Evolutionary conservation across 495 filamentous ascomycete species (phyloP).

Genomic region (Cenococcum geophilum): DNA sequence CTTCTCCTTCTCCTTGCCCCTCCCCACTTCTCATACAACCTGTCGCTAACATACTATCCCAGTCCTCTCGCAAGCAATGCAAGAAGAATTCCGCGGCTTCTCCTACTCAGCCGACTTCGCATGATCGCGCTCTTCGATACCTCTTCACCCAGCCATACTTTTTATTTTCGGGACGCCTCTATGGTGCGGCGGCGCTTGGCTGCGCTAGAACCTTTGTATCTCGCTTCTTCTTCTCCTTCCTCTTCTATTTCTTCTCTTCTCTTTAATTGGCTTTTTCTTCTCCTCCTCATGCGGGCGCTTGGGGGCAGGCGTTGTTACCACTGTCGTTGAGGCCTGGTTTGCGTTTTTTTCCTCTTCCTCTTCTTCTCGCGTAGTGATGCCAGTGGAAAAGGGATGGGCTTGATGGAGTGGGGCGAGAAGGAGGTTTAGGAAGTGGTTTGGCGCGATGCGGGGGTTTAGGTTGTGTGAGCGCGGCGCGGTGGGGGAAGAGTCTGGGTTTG

Average conservation of each 20-base stretch:
- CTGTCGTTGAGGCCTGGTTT: background rate
- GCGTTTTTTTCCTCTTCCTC: background rate
- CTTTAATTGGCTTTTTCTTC: too few species aligned
- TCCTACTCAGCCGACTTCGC: slow-evolving; percentile 81
- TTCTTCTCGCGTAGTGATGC: too few species aligned
- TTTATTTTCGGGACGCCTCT: too few species aligned
- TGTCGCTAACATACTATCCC: slow-evolving; percentile 16
- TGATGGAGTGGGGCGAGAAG: too few species aligned
- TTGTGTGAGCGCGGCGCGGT: background rate
- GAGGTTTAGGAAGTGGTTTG: too few species aligned
- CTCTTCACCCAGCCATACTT: too few species aligned
- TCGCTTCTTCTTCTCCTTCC: background rate
- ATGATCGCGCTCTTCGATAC: background rate
- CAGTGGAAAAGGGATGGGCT: too few species aligned
- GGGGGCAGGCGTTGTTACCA: background rate
- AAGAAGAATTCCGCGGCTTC: slow-evolving; percentile 99
- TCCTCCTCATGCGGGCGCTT: background rate
- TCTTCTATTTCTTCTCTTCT: background rate
- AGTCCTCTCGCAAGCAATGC: slow-evolving; percentile 98
- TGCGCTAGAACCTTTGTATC: background rate
- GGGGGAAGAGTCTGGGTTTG: background rate
- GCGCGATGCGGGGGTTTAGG: too few species aligned
- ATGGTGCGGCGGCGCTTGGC: too few species aligned
- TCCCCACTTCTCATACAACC: background rate
- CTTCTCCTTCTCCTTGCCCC: background rate